Base-by-base conservation (phyloP, 805 yeast genomes). In the Wickerhamiella allomyrinae region DNA sequence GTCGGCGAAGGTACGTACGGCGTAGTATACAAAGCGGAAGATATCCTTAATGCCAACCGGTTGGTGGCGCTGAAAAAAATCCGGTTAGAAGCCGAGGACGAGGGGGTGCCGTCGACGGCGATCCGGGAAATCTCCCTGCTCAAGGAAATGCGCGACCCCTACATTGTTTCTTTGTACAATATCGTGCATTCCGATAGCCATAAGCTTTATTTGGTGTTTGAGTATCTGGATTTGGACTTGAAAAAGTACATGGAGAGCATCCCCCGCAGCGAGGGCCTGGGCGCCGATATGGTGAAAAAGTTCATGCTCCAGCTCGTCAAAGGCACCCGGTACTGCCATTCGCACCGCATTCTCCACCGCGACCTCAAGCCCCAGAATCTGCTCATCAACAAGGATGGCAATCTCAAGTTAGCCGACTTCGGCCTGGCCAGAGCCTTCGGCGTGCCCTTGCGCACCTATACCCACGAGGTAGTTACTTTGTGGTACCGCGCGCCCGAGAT, bases 401-500 rank as follows among this genome's bases (percentile, higher is more conserved):
- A 84, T 60, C 71, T 91, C 58, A 86, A 86, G 59, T 67, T 81
- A 39, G 91, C 87, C 1, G 93, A 91, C 65, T 91, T 91, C 58
- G 98, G 98, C 25, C 69, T 91, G 41, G 98, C 98, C 0, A 69
- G 98, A 47, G 97, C 96, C 0, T 91, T 86, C 61, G 98, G 98
- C 41, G 95, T 91, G 11, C 98, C 98, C 1, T 73, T 91, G 47
- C 75, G 95, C 56, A 94, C 95, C 1, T 91, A 89, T 57, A 89
- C 98, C 10, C 96, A 91, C 63, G 98, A 91, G 61, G 97, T 91
- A 37, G 98, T 91, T 39, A 91, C 98, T 0, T 67, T 91, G 52
- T 91, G 98, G 98, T 91, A 91, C 61, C 71, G 98, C 51, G 85
- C 96, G 0, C 98, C 98, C 3, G 98, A 91, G 63, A 84, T 91